These are phyloP conservation scores for Tylopilus plumbeoviolaceoides DNA, from an alignment of 768 basidiomycete genomes.

Conservation along the genomic window DNA sequence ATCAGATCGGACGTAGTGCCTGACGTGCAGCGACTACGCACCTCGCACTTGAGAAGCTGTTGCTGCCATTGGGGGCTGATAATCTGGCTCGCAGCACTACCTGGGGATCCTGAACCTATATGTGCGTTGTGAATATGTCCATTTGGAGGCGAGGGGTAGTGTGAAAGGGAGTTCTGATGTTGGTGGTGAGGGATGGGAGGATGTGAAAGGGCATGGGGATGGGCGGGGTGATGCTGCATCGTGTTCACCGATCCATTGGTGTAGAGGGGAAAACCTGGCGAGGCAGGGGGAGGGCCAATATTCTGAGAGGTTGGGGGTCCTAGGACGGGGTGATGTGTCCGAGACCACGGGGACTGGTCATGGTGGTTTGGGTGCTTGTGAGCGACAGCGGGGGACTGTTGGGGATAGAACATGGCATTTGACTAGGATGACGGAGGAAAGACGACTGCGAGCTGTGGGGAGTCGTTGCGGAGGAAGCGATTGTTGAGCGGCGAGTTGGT, in stretches of 20 bases:
- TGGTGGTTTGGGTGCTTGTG: conserved; percentile 75
- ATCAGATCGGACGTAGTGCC: conserved; percentile 18
- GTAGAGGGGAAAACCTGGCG: conserved; percentile 75
- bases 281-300: conserved; percentile 62
- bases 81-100: conserved; percentile 51
- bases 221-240: conserved; percentile 59
- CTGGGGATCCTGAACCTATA: conserved; percentile 57
- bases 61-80: conserved; percentile 89
- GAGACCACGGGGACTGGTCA: conserved; percentile 71
- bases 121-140: conserved; percentile 59
- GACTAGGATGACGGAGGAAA: conserved; percentile 12
- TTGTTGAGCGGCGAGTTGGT: neutral
- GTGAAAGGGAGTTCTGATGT: conserved; percentile 75
- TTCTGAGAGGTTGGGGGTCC: conserved; percentile 38
- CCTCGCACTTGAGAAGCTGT: conserved; percentile 90
- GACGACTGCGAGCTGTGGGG: conserved; percentile 1
- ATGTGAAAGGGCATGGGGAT: conserved; percentile 45
- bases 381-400: conserved; percentile 76
- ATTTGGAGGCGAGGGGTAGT: conserved; percentile 77
- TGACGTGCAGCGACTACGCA: conserved; percentile 41
- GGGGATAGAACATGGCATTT: conserved; percentile 78
- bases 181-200: conserved; percentile 64
- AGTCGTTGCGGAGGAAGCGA: conserved; percentile 9
- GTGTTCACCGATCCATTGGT: conserved; percentile 61
- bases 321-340: conserved; percentile 56